Percentiles rank a stretch among this genome's conserved stretches.
Conservation (phyloP, 176 grass and related monocot genomes). For the Zea luxurians region DNA sequence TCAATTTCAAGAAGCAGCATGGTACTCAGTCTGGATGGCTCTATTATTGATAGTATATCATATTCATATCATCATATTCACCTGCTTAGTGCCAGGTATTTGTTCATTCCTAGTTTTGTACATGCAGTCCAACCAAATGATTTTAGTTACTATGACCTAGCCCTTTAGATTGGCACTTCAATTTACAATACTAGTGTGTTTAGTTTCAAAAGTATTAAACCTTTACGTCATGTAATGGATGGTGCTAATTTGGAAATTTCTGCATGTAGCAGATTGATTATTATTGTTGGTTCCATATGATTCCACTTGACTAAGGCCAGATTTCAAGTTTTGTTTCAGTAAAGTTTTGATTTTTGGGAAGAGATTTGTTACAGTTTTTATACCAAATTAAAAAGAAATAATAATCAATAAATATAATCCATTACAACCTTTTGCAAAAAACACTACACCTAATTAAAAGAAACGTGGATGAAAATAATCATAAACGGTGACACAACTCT, state of each 20-base stretch:
- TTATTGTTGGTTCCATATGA: not conserved
- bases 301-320: not conserved
- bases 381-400: too few relatives aligned
- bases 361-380: too few relatives aligned
- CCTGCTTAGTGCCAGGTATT: not conserved
- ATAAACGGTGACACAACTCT: too few relatives aligned
- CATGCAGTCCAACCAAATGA: constrained; percentile 9
- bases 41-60: constrained; percentile 75
- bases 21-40: constrained; percentile 81
- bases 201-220: not conserved
- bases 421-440: too few relatives aligned
- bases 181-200: constrained; percentile 3
- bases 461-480: too few relatives aligned
- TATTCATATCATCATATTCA: constrained; percentile 21
- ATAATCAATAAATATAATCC: too few relatives aligned
- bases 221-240: constrained; percentile 78
- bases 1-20: constrained; percentile 85
- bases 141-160: constrained; percentile 4
- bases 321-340: too few relatives aligned
- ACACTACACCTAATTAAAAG: too few relatives aligned
- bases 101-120: not conserved
- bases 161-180: not conserved
- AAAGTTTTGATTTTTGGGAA: too few relatives aligned
- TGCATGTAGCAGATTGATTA: not conserved
- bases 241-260: constrained; percentile 59